Evolutionary conservation across 192 early-diverging fungal genomes (phyloP).

Genomic region (Backusella circina): DNA sequence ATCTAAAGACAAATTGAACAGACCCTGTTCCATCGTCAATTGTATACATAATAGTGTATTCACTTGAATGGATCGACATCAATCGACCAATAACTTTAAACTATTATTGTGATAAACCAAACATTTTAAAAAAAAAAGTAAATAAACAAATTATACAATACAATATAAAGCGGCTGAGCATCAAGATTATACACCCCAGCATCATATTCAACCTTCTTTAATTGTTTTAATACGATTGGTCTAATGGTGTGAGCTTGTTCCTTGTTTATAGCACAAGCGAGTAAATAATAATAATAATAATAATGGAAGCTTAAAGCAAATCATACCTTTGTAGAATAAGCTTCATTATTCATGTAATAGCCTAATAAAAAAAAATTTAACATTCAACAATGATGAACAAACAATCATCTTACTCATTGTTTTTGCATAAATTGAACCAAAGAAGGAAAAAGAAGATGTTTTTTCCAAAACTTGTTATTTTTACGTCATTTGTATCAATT

Average conservation of each 20-base stretch:
- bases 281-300: background rate
- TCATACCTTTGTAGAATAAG: no score
- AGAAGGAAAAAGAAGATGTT: background rate
- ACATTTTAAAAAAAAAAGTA: background rate
- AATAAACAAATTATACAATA: background rate
- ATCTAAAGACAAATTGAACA: constrained; percentile 23
- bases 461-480: constrained; percentile 2
- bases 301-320: no score
- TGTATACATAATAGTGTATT: constrained; percentile 33
- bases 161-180: background rate
- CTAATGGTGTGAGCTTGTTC: background rate
- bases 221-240: background rate
- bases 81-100: background rate
- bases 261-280: background rate
- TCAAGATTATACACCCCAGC: background rate
- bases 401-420: background rate
- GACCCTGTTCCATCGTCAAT: constrained; percentile 82
- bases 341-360: background rate
- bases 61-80: background rate
- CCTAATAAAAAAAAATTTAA: background rate
- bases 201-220: background rate
- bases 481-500: background rate
- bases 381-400: background rate
- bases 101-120: background rate
- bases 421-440: background rate